Evolutionary conservation across 805 yeast species (phyloP).

Genomic region (Candida schatavii): DNA sequence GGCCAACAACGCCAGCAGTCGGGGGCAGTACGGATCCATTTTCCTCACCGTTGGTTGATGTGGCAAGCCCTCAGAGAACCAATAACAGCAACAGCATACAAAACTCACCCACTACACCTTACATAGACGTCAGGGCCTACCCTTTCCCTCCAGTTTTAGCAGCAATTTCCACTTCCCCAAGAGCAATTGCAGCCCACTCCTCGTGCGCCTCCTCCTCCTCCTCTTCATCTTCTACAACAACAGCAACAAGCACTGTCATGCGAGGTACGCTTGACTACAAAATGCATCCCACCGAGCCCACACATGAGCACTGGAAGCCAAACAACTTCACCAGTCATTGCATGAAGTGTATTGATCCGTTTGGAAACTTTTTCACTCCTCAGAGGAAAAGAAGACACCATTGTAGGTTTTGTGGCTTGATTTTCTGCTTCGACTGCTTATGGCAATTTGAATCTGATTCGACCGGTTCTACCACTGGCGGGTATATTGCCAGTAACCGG

Average conservation of each 20-base stretch:
- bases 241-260: not conserved
- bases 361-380: constrained; percentile 28
- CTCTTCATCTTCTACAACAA: not conserved
- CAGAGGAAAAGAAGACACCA: constrained; percentile 41
- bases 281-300: constrained; percentile 39
- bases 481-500: not conserved
- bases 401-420: constrained; percentile 51
- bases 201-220: constrained; percentile 8
- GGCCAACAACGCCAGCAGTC: constrained; percentile 11
- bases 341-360: constrained; percentile 36
- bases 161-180: constrained; percentile 9
- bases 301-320: constrained; percentile 53
- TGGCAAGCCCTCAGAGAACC: not conserved
- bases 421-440: constrained; percentile 38
- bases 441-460: constrained; percentile 10
- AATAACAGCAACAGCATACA: not conserved
- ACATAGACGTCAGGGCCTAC: constrained; percentile 8
- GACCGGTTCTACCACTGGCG: not conserved
- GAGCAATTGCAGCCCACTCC: constrained; percentile 11
- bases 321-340: constrained; percentile 41
- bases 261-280: not conserved
- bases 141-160: constrained; percentile 10
- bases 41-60: constrained; percentile 8
- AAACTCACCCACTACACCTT: constrained; percentile 9
- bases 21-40: too few relatives aligned